These are phyloP conservation scores for Aspergillus vadensis DNA, from an alignment of 2,329 filamentous ascomycete species.

Conservation along the genomic window DNA sequence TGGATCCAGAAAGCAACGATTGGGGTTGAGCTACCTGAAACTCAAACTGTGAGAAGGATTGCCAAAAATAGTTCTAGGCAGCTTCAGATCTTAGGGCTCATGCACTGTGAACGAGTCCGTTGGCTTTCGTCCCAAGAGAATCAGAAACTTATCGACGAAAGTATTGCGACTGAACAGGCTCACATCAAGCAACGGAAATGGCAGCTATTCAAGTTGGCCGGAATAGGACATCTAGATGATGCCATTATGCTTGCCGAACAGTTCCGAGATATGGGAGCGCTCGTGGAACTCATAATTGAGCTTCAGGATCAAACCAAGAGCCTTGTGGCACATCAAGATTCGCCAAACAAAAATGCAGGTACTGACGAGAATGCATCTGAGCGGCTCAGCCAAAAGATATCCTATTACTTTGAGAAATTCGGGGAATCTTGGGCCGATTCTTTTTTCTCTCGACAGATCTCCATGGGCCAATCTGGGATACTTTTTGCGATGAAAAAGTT, in stretches of 20 bases:
- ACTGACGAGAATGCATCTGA: slow-evolving; percentile 32
- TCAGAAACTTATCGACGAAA: slow-evolving; percentile 51
- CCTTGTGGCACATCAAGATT: slow-evolving; percentile 19
- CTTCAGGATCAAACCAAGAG: slow-evolving; percentile 42
- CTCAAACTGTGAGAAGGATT: slow-evolving; percentile 48
- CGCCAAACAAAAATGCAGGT: slow-evolving; percentile 16
- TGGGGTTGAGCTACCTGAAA: slow-evolving; percentile 35
- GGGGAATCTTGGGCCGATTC: slow-evolving; percentile 61
- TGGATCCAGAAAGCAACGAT: slow-evolving; percentile 39
- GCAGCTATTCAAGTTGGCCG: slow-evolving; percentile 50
- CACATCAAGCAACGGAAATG: slow-evolving; percentile 48
- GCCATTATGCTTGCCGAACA: slow-evolving; percentile 65
- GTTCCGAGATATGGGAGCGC: slow-evolving; percentile 63
- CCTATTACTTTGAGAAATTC: slow-evolving; percentile 53
- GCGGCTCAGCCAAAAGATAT: slow-evolving; percentile 41
- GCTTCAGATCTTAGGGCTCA: slow-evolving; percentile 60
- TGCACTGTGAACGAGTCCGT: slow-evolving; percentile 60
- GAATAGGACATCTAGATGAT: slow-evolving; percentile 58
- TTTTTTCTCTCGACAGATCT: slow-evolving; percentile 77
- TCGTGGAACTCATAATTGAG: slow-evolving; percentile 55
- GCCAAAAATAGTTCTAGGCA: slow-evolving; percentile 55
- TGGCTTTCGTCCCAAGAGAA: slow-evolving; percentile 60
- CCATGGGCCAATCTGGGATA: slow-evolving; percentile 64
- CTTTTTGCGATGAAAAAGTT: slow-evolving; percentile 72
- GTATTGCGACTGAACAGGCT: slow-evolving; percentile 48